Percentiles rank a stretch among this genome's conserved stretches.
Conservation (phyloP, 108 stramenopile species). For the Skeletonema potamos region DNA sequence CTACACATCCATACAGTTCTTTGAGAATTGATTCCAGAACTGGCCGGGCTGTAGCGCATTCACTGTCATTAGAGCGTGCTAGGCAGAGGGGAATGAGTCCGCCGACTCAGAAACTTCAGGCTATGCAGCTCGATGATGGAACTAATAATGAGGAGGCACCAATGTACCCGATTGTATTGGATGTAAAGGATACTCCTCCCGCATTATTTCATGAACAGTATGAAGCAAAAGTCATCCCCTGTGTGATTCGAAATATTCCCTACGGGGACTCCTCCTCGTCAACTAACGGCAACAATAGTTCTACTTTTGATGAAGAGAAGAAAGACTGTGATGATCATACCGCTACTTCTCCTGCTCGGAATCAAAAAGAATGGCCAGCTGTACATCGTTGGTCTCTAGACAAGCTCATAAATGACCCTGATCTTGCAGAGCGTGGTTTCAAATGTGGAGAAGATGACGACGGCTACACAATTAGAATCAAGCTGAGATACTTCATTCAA, state of each 20-base stretch:
- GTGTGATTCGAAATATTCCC: constrained; percentile 71
- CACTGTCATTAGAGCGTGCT: not conserved
- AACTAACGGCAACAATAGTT: not conserved
- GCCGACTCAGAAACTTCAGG: not conserved
- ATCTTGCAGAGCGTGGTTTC: constrained; percentile 57
- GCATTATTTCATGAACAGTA: constrained; percentile 64
- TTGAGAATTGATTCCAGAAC: constrained; percentile 8
- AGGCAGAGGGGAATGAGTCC: not conserved
- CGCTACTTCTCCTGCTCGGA: not conserved
- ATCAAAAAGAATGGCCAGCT: constrained; percentile 62
- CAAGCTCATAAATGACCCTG: constrained; percentile 44
- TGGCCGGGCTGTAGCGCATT: not conserved
- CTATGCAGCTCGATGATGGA: not conserved
- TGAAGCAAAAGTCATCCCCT: constrained; percentile 62
- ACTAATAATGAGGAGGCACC: not conserved
- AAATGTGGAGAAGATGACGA: constrained; percentile 99
- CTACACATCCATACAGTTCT: constrained; percentile 16
- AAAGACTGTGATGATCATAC: constrained; percentile 12
- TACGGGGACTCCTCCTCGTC: constrained; percentile 26
- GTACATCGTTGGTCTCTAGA: constrained; percentile 60
- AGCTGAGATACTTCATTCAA: constrained; percentile 85
- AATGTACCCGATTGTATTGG: constrained; percentile 59
- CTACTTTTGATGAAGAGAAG: constrained; percentile 19
- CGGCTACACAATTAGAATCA: constrained; percentile 88
- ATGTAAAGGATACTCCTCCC: constrained; percentile 47